Base-by-base conservation (phyloP, 2,329 filamentous ascomycete genomes). In the Epichloe elymi region DNA sequence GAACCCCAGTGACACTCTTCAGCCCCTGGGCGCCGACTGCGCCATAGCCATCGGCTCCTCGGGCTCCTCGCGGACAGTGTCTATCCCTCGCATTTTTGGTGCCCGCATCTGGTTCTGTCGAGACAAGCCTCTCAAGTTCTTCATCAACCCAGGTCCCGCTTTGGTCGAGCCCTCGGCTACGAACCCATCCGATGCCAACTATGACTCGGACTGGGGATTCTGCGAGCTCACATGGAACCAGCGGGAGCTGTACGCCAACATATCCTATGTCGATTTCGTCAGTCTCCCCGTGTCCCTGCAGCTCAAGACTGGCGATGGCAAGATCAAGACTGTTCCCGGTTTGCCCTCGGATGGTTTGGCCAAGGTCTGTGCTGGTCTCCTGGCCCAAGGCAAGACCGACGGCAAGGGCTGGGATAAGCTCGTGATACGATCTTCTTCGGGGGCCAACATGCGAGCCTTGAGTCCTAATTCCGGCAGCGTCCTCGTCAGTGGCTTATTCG, bases 181-280 rank as follows among this genome's bases (percentile, higher is more conserved):
- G 35, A 89, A 89, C 63, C 63, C 72, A 0, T 64, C 73, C 0
- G 83, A 87, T 59, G 65, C 73, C 2, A 86, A 85, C 63, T 80
- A 80, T 61, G 68, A 75, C 37, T 67, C 76, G 44, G 67, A 72
- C 53, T 87, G 83, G 83, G 76, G 74, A 30, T 87, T 86, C 61
- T 80, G 75, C 67, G 83, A 87, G 65, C 82, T 85, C 58, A 84
- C 82, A 15, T 84, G 76, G 66, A 85, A 85, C 64, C 58, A 65
- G 37, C 60, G 63, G 35, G 73, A 85, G 63, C 66, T 86, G 5
- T 86, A 79, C 60, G 80, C 78, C 58, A 86, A 86, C 58, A 82
- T 90, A 58, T 80, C 74, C 55, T 83, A 85, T 62, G 86, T 90
- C 49, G 86, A 90, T 69, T 90, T 90, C 65, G 76, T 88, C 54